These are phyloP conservation scores for Trichophyton rubrum DNA, from an alignment of 2,329 filamentous ascomycete species.

Conservation along the genomic window DNA sequence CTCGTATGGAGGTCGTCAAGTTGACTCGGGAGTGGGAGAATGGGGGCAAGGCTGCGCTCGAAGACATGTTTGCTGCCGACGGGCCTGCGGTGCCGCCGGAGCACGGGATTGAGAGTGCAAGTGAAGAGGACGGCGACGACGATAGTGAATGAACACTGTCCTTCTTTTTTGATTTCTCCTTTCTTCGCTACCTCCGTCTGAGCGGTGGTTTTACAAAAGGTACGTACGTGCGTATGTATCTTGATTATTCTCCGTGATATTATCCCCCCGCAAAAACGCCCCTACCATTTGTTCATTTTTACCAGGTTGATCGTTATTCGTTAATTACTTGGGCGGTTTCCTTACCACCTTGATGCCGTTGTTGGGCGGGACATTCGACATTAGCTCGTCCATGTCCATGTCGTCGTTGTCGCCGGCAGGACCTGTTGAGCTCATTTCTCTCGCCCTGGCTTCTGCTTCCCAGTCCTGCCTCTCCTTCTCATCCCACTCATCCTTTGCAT, in stretches of 20 bases:
- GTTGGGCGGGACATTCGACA: conserved; percentile 38
- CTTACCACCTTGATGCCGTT: conserved; percentile 61
- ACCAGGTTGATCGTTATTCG: neutral
- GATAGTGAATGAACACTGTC: conserved; percentile 25
- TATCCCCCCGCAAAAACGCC: neutral
- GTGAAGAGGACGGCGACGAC: conserved; percentile 37
- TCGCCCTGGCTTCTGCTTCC: conserved; percentile 47
- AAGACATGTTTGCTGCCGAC: conserved; percentile 19
- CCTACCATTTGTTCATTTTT: neutral
- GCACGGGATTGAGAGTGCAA: conserved; percentile 33
- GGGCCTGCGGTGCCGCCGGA: conserved; percentile 15
- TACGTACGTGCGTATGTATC: neutral
- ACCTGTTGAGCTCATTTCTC: conserved; percentile 17
- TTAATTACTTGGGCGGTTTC: conserved; percentile 41
- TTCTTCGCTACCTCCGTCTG: neutral
- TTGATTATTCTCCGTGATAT: neutral
- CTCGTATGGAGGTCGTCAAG: conserved; percentile 57
- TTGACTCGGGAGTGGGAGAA: conserved; percentile 43
- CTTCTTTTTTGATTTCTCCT: neutral
- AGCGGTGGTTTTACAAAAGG: neutral
- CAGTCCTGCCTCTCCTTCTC: conserved; percentile 66
- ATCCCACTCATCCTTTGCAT: conserved; percentile 79
- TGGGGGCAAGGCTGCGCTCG: conserved; percentile 31
- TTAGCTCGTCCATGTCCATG: conserved; percentile 16
- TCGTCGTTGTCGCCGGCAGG: conserved; percentile 20